Conservation (phyloP, 306 rosid genomes). For the Medicago ruthenica region DNA sequence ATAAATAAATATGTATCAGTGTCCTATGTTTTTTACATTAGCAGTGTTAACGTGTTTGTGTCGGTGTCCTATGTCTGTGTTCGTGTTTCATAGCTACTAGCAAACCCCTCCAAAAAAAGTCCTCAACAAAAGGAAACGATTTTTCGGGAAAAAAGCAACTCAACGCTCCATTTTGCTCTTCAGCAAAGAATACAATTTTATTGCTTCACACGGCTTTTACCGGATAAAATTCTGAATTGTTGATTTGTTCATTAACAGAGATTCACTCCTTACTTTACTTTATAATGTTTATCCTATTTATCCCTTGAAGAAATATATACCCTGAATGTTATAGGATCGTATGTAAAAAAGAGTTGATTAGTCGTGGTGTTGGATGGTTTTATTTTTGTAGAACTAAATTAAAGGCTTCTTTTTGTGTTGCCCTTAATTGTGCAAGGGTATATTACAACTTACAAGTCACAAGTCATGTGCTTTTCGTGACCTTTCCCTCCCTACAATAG, state of each 20-base stretch:
- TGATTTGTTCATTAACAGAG: not conserved
- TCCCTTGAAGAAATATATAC: not conserved
- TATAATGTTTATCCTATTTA: not conserved
- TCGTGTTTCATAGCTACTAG: too few species aligned
- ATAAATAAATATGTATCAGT: not conserved
- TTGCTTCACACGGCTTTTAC: not conserved
- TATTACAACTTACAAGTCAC: constrained; percentile 24
- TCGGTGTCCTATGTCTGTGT: not conserved
- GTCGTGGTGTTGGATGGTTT: not conserved
- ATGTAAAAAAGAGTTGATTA: not conserved
- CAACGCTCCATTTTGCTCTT: not conserved
- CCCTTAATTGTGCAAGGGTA: not conserved
- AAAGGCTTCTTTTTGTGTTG: constrained; percentile 7
- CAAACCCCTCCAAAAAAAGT: not conserved
- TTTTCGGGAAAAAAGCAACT: not conserved
- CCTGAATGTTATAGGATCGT: not conserved
- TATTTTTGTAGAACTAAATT: constrained; percentile 7
- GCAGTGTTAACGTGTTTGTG: not conserved
- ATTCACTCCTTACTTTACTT: not conserved
- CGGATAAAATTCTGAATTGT: not conserved
- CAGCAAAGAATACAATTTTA: not conserved
- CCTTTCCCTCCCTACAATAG: constrained; percentile 16
- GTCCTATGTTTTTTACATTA: not conserved
- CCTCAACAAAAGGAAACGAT: not conserved
- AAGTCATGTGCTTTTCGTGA: constrained; percentile 26